These are phyloP conservation scores for Zygotorulaspora sp. DNA, from an alignment of 805 yeast species.

Conservation along the genomic window DNA sequence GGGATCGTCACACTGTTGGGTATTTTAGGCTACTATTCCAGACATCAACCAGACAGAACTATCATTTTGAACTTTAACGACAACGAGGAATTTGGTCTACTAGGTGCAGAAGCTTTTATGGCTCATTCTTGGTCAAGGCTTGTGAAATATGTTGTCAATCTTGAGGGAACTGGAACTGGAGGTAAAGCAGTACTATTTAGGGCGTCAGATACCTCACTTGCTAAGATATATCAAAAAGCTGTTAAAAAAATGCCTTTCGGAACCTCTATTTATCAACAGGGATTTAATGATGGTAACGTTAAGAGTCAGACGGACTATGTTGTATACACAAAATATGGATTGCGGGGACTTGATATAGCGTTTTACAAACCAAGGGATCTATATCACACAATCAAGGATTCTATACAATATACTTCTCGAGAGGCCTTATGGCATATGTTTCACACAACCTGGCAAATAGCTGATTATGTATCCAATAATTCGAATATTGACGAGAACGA, in stretches of 20 bases:
- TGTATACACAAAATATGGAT: slow-evolving; percentile 59
- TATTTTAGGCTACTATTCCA: slow-evolving; percentile 47
- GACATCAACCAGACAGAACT: slow-evolving; percentile 60
- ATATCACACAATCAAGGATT: slow-evolving; percentile 77
- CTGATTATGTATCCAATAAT: slow-evolving; percentile 42
- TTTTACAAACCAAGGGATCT: slow-evolving; percentile 79
- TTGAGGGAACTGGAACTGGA: slow-evolving; percentile 93
- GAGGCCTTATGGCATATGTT: slow-evolving; percentile 85
- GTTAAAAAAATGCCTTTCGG: slow-evolving; percentile 67
- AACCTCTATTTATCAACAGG: slow-evolving; percentile 76
- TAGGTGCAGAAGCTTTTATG: slow-evolving; percentile 74
- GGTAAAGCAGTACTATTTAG: slow-evolving; percentile 79
- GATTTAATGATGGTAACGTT: slow-evolving; percentile 67
- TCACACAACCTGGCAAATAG: slow-evolving; percentile 59
- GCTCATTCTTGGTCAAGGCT: slow-evolving; percentile 66
- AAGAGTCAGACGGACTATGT: slow-evolving; percentile 83
- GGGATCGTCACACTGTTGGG: slow-evolving; percentile 82
- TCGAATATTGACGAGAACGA: slow-evolving; percentile 34
- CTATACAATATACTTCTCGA: slow-evolving; percentile 55
- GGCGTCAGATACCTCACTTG: slow-evolving; percentile 72
- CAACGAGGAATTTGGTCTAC: slow-evolving; percentile 81
- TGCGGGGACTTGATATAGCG: slow-evolving; percentile 86
- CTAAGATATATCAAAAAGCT: slow-evolving; percentile 49
- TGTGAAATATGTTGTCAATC: slow-evolving; percentile 63
- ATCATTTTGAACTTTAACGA: slow-evolving; percentile 82